Evolutionary conservation across 2,329 filamentous ascomycete species (phyloP).

Genomic region (Penicillium sp.): DNA sequence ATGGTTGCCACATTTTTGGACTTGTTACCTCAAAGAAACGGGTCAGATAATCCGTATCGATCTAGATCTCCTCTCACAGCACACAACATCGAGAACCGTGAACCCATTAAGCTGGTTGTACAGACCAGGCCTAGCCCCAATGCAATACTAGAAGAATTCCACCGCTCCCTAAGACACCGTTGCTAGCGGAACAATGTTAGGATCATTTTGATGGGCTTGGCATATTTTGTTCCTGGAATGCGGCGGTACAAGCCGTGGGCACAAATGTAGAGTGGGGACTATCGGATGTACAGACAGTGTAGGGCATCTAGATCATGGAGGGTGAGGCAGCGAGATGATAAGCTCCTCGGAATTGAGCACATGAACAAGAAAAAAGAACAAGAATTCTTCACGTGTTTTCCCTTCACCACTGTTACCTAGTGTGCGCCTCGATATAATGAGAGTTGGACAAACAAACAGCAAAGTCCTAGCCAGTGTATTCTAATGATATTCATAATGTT

Average conservation of each 20-base stretch:
- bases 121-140: slow-evolving; percentile 20
- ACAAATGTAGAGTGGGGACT: not conserved
- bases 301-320: slow-evolving; percentile 26
- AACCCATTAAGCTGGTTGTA: slow-evolving; percentile 29
- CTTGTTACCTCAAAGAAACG: slow-evolving; percentile 16
- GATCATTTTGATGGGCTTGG: slow-evolving; percentile 17
- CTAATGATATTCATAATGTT: not conserved
- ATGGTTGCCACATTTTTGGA: slow-evolving; percentile 13
- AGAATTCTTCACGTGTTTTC: slow-evolving; percentile 17
- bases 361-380: not conserved
- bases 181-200: not conserved
- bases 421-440: slow-evolving; percentile 15
- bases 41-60: slow-evolving; percentile 26
- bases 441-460: not conserved
- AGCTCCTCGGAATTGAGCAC: not conserved
- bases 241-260: slow-evolving; percentile 14
- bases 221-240: slow-evolving; percentile 23
- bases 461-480: not conserved
- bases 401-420: slow-evolving; percentile 25
- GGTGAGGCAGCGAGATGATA: not conserved
- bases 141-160: slow-evolving; percentile 24
- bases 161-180: slow-evolving; percentile 24
- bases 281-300: slow-evolving; percentile 11
- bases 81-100: slow-evolving; percentile 25
- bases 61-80: slow-evolving; percentile 20